phyloP scores from a whole-genome alignment of 2,329 filamentous ascomycete genomes.

The Myriosclerotinia duriaeana region DNA sequence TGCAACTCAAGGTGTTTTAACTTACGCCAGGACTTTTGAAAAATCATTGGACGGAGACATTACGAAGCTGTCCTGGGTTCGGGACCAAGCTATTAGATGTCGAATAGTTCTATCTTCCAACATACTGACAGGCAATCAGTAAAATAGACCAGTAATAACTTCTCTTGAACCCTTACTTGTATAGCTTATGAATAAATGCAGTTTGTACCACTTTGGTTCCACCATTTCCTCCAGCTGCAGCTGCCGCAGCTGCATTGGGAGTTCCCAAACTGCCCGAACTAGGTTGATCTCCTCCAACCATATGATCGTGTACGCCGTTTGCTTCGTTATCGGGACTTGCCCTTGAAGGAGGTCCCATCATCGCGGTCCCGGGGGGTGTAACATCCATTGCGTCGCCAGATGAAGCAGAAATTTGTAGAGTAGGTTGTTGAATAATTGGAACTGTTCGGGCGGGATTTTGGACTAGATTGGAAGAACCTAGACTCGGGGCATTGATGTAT shows the following conservation, averaged over 20 bases:
- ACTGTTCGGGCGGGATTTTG: constrained; percentile 46
- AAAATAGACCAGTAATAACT: not conserved
- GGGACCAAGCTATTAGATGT: constrained; percentile 95
- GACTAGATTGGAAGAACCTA: constrained; percentile 23
- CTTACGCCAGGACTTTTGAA: constrained; percentile 94
- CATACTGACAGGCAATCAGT: constrained; percentile 64
- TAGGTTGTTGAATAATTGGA: constrained; percentile 57
- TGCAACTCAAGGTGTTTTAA: constrained; percentile 37
- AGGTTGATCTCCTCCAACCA: constrained; percentile 41
- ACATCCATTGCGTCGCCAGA: constrained; percentile 63
- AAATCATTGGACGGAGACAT: constrained; percentile 98
- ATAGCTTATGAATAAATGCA: constrained; percentile 97
- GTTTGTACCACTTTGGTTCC: constrained; percentile 98
- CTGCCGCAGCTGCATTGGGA: constrained; percentile 45
- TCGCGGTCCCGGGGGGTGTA: constrained; percentile 50
- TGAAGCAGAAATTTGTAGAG: constrained; percentile 59
- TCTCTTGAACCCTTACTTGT: constrained; percentile 67
- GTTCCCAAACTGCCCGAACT: constrained; percentile 39
- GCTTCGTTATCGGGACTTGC: constrained; percentile 40
- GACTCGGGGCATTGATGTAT: constrained; percentile 31
- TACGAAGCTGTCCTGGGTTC: constrained; percentile 91
- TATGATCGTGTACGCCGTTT: constrained; percentile 40
- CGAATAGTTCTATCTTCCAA: constrained; percentile 90
- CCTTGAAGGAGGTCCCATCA: constrained; percentile 41
- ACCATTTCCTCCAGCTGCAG: constrained; percentile 72